Evolutionary conservation across 495 filamentous ascomycete species (phyloP).

Genomic region (Penicillium herquei): DNA sequence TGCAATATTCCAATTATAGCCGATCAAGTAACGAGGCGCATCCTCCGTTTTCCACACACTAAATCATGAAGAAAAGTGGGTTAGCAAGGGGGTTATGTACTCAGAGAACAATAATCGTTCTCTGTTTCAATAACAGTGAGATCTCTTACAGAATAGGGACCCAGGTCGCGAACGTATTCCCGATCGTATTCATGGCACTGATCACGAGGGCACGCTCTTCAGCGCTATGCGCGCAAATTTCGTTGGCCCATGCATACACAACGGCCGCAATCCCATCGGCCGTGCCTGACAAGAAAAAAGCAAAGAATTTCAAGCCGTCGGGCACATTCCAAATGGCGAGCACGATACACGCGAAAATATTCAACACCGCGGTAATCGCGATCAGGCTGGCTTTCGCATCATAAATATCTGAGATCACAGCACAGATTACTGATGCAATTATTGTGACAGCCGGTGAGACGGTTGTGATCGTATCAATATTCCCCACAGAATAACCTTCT

Average conservation of each 20-base stretch:
- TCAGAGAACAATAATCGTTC: not conserved
- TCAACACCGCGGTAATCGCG: slow-evolving; percentile 36
- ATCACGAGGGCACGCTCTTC: slow-evolving; percentile 58
- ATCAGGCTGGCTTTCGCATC: slow-evolving; percentile 39
- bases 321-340: slow-evolving; percentile 51
- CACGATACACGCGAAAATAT: slow-evolving; percentile 34
- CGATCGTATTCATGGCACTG: slow-evolving; percentile 51
- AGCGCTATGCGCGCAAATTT: slow-evolving; percentile 53
- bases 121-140: not conserved
- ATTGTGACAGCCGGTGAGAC: slow-evolving; percentile 40
- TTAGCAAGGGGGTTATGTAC: slow-evolving; percentile 1
- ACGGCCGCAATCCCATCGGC: slow-evolving; percentile 27
- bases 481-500: slow-evolving; percentile 39
- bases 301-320: slow-evolving; percentile 46
- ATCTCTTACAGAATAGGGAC: slow-evolving; percentile 25
- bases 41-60: slow-evolving; percentile 31
- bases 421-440: slow-evolving; percentile 38
- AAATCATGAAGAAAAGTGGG: not conserved
- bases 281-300: slow-evolving; percentile 36
- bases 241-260: slow-evolving; percentile 49
- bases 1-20: slow-evolving; percentile 28
- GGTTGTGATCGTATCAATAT: slow-evolving; percentile 42
- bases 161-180: slow-evolving; percentile 44
- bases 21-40: slow-evolving; percentile 26
- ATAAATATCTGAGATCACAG: slow-evolving; percentile 44